A percentile compares a stretch with the other conserved stretches of the same genome.
phyloP scores from a whole-genome alignment of 2,329 filamentous ascomycete species.

The Cladosporium sp. region DNA sequence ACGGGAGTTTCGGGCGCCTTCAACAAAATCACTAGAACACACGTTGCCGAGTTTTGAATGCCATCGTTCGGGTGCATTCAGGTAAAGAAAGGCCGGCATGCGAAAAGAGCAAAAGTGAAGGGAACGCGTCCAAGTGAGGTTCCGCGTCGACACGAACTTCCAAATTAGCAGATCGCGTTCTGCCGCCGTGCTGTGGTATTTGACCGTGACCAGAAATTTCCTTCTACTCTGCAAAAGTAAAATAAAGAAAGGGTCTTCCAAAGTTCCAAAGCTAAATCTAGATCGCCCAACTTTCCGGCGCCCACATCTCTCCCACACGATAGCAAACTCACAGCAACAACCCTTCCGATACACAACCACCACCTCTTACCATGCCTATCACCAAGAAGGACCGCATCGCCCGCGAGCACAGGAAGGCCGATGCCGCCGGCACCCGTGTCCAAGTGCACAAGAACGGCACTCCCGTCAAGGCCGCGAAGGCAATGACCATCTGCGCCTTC shows the following conservation, averaged over 20 bases:
- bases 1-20: no score
- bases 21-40: no score
- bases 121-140: constrained; percentile 5
- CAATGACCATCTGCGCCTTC: constrained; percentile 44
- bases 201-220: constrained; percentile 1
- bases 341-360: neutral
- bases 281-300: constrained; percentile 6
- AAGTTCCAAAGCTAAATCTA: neutral
- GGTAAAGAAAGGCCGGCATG: neutral
- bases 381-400: constrained; percentile 54
- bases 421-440: constrained; percentile 55
- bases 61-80: neutral
- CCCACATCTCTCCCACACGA: neutral
- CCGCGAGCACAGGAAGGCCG: constrained; percentile 58
- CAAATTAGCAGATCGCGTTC: neutral
- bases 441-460: constrained; percentile 57
- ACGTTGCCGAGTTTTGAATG: no score
- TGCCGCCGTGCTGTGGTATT: neutral
- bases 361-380: constrained; percentile 44
- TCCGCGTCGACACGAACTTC: neutral
- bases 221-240: constrained; percentile 2
- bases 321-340: neutral
- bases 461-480: constrained; percentile 56
- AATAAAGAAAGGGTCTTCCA: constrained; percentile 4
- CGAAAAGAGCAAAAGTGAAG: neutral